Base-by-base conservation (phyloP, 345 rosid genomes). In the Anacardium occidentale region DNA sequence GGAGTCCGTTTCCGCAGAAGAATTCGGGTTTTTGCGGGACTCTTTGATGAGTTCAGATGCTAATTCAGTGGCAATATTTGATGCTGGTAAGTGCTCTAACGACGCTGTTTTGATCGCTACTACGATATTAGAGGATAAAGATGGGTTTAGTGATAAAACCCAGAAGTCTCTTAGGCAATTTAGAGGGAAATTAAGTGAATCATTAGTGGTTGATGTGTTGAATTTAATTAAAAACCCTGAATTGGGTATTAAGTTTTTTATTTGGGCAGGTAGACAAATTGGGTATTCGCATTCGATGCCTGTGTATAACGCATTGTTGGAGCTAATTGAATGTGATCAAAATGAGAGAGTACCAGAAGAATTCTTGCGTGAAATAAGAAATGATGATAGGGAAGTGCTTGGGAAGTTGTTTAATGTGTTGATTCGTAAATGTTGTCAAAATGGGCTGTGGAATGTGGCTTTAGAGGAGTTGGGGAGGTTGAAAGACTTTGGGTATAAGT, bases 401-500 rank as follows among this genome's bases (percentile, higher is more conserved):
- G 85, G 87, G 66, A 86, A 84, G 70, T 87, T 92, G 85, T 82
- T 94, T 29, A 90, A 88, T 81, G 79, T 88, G 57, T 81, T 92
- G 86, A 80, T 94, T 72, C 85, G 81, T 45, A 90, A 72, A 74
- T 81, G 79, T 75, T 94, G 98, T 70, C 84, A 79, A 70, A 81
- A 80, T 63, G 98, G 90, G 13, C 70, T 79, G 25, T 94, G 93
- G 90, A 88, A 87, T 77, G 64, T 77, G 40, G 98, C 97, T 10
- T 85, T 94, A 72, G 95, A 92, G 83, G 98, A 94, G 83, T 77
- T 94, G 66, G 98, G 98, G 54, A 89, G 95, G 80, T 81, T 94
- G 6, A 94, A 94, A 75, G 92, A 90, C 84, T 80, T 83, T 3
- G 92, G 92, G 47, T 85, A 84, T 60, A 88, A 84, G 75, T 92